Base-by-base conservation (phyloP, 2,329 filamentous ascomycete species). In the Penicillium sp. region DNA sequence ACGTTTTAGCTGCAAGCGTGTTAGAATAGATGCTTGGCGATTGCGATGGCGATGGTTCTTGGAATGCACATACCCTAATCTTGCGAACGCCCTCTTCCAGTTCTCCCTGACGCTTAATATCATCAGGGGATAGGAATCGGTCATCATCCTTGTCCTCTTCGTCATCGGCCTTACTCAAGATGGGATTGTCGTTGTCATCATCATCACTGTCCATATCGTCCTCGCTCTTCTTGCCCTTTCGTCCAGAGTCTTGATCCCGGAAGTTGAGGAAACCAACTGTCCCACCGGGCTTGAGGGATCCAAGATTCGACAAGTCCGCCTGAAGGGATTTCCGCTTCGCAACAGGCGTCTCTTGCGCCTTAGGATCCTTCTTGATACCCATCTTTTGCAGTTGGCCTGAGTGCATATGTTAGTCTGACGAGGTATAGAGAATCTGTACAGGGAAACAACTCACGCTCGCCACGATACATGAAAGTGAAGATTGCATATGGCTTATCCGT, bases 391-490 rank as follows among this genome's bases (percentile, higher is more conserved):
- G 80, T 86, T 99, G 94, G 46, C 91, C 91, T 96, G 37, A 21
- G 8, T 29, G 15, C 34, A 52, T 6, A n/a, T 2, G 30, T 49
- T 49, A 52, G 32, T 1, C 23, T 49, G 50, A 45, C 21, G 5
- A 7, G 43, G 32, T 4, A 18, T 6, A 2, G 26, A 48, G 18
- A 17, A 13, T 18, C 21, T 2, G 6, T 17, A 12, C 3, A 13
- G 13, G 21, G 30, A 8, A 27, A 37, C 9, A 33, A 85, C 91
- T 79, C 80, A 95, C 93, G 88, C 70, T 96, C 90, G 70, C 94
- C 94, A 55, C 94, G 85, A 71, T 99, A 99, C 75, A 97, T 91
- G 72, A 99, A 99, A 23, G 95, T 97, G 72, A 99, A 99, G 7
- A 90, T 88, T 3, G 94, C 94, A 75, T 96, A 99, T 3, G 95